Evolutionary conservation across 129 eudicot genomes (phyloP).

Genomic region (Apium graveolens): DNA sequence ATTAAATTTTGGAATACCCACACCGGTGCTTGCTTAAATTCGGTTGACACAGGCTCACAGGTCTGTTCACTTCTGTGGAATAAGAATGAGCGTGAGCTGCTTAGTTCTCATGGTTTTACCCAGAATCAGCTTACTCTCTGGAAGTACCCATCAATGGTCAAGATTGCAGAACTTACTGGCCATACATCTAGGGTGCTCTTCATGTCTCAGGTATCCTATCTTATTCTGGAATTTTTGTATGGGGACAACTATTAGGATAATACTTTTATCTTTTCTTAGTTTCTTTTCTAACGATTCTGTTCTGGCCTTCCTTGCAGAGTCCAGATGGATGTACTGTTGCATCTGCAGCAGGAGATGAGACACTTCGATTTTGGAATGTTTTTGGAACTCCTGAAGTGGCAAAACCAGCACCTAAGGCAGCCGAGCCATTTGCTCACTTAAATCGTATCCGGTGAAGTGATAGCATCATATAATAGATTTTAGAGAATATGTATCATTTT

Average conservation of each 20-base stretch:
- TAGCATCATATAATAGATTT: not conserved
- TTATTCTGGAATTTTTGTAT: not conserved
- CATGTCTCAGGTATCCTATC: slow-evolving; percentile 66
- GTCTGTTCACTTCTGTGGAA: slow-evolving; percentile 91
- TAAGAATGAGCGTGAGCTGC: slow-evolving; percentile 80
- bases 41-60: slow-evolving; percentile 89
- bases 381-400: slow-evolving; percentile 87
- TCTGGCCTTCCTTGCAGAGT: slow-evolving; percentile 30
- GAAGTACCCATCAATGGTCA: slow-evolving; percentile 98
- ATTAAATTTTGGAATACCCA: slow-evolving; percentile 94
- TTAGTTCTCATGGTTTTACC: slow-evolving; percentile 89
- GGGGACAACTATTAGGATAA: not conserved
- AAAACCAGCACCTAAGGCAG: slow-evolving; percentile 65
- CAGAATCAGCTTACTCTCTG: slow-evolving; percentile 90
- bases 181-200: slow-evolving; percentile 85
- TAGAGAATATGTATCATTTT: not conserved
- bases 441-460: slow-evolving; percentile 57
- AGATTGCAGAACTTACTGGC: slow-evolving; percentile 88
- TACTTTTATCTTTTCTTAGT: not conserved
- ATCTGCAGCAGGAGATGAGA: slow-evolving; percentile 97
- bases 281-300: not conserved
- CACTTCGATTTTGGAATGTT: slow-evolving; percentile 88
- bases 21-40: slow-evolving; percentile 86
- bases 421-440: slow-evolving; percentile 79
- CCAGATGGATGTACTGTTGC: slow-evolving; percentile 98